Percentiles rank a stretch among this genome's conserved stretches.
Conservation (phyloP, 2,329 filamentous ascomycete species). For the Diaporthe caulivora region DNA sequence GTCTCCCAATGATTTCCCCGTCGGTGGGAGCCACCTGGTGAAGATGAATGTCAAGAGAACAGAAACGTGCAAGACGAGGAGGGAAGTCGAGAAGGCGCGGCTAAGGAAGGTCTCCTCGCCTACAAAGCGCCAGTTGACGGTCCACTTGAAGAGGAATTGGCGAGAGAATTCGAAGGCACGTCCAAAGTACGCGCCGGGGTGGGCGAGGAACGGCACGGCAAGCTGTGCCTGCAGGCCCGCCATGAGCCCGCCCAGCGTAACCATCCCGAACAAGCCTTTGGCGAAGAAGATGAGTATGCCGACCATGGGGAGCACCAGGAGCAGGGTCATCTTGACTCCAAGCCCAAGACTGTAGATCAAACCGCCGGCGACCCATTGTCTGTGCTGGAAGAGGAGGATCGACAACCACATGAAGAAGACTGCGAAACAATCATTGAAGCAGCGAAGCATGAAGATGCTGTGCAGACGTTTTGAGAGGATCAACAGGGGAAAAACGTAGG, state of each 20-base stretch:
- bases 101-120: slow-evolving; percentile 83
- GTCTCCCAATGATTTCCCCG: slow-evolving; percentile 67
- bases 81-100: slow-evolving; percentile 73
- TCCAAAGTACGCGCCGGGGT: slow-evolving; percentile 78
- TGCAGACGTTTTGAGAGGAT: slow-evolving; percentile 92
- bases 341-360: slow-evolving; percentile 82
- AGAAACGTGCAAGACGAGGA: slow-evolving; percentile 74
- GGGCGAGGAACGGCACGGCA: slow-evolving; percentile 76
- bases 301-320: slow-evolving; percentile 86
- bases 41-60: slow-evolving; percentile 76
- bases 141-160: slow-evolving; percentile 97
- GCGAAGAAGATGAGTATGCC: slow-evolving; percentile 81
- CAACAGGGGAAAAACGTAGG: slow-evolving; percentile 88
- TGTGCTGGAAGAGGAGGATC: slow-evolving; percentile 82
- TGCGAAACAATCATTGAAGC: slow-evolving; percentile 97
- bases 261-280: slow-evolving; percentile 78
- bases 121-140: slow-evolving; percentile 98
- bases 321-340: slow-evolving; percentile 94
- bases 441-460: slow-evolving; percentile 90
- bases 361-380: slow-evolving; percentile 79
- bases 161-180: slow-evolving; percentile 92
- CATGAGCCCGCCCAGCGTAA: slow-evolving; percentile 50
- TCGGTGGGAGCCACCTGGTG: slow-evolving; percentile 79
- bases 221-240: slow-evolving; percentile 70
- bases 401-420: slow-evolving; percentile 85